A percentile compares a stretch with the other conserved stretches of the same genome.
phyloP scores from a whole-genome alignment of 768 basidiomycete genomes.

The Coprinellus micaceus region DNA sequence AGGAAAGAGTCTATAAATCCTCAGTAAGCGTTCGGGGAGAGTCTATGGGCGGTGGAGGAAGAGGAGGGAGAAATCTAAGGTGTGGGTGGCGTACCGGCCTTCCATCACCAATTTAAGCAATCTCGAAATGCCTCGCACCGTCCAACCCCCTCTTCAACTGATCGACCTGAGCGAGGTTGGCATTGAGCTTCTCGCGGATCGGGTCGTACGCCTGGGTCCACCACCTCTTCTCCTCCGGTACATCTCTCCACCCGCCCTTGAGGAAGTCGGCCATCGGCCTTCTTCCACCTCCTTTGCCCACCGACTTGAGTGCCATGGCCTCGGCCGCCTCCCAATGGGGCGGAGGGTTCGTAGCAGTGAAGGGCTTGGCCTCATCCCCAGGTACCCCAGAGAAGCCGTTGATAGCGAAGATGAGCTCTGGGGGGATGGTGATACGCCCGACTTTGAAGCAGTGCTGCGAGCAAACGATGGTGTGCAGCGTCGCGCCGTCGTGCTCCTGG shows the following conservation, averaged over 20 bases:
- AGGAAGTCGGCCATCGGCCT: conserved; percentile 45
- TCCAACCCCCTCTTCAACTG: conserved; percentile 2
- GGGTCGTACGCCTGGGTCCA: conserved; percentile 62
- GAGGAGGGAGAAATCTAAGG: too few species aligned
- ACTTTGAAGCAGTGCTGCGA: conserved; percentile 67
- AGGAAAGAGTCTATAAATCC: too few species aligned
- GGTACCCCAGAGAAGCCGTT: conserved; percentile 45
- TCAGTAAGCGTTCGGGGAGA: too few species aligned
- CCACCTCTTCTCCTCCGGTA: conserved; percentile 56
- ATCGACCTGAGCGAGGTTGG: neutral
- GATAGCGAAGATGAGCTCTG: conserved; percentile 53
- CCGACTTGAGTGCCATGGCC: conserved; percentile 37
- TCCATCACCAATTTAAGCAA: neutral
- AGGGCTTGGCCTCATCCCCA: neutral
- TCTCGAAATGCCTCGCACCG: neutral
- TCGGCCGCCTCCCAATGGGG: conserved; percentile 44
- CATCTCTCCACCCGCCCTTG: conserved; percentile 58
- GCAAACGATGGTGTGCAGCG: conserved; percentile 59
- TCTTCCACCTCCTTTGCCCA: conserved; percentile 30
- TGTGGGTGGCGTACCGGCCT: too few species aligned
- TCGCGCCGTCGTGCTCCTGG: conserved; percentile 50
- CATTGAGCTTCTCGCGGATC: conserved; percentile 35
- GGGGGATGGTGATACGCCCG: conserved; percentile 66
- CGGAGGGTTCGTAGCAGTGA: neutral
- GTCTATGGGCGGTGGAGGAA: too few species aligned